Percentiles rank a stretch among this genome's conserved stretches.
Evolutionary conservation across 305 asterid species (phyloP).

Genomic region (Salvia sclarea): DNA sequence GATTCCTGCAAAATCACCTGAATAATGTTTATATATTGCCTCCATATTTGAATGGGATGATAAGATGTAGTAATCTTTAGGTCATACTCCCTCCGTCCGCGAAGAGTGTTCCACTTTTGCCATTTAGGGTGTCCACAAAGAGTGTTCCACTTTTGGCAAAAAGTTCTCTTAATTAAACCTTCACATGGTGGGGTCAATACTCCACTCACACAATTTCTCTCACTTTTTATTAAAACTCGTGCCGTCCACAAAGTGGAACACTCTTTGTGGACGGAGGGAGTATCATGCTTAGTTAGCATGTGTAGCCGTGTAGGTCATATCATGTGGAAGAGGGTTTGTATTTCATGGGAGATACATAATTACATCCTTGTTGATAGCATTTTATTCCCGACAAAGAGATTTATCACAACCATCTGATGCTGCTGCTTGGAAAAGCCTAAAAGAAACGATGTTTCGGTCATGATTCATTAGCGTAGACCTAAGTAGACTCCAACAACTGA

Average conservation of each 20-base stretch:
- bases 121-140: no score
- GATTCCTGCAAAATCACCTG: conserved; percentile 6
- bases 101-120: no score
- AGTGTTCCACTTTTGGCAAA: no score
- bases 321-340: background rate
- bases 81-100: no score
- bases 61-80: background rate
- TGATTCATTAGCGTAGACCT: conserved; percentile 1
- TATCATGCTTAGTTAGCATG: conserved; percentile 5
- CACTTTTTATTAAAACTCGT: no score
- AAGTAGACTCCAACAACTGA: background rate
- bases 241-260: no score
- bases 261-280: no score
- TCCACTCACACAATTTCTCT: no score
- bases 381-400: background rate
- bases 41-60: background rate
- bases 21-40: background rate
- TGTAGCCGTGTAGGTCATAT: conserved; percentile 4
- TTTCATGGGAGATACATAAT: background rate
- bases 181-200: no score
- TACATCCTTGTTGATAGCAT: conserved; percentile 4
- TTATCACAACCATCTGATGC: conserved; percentile 4
- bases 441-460: conserved; percentile 13
- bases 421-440: conserved; percentile 13
- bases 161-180: no score